Evolutionary conservation across 129 eudicot genomes (phyloP).

Genomic region (Helianthus annuus): DNA sequence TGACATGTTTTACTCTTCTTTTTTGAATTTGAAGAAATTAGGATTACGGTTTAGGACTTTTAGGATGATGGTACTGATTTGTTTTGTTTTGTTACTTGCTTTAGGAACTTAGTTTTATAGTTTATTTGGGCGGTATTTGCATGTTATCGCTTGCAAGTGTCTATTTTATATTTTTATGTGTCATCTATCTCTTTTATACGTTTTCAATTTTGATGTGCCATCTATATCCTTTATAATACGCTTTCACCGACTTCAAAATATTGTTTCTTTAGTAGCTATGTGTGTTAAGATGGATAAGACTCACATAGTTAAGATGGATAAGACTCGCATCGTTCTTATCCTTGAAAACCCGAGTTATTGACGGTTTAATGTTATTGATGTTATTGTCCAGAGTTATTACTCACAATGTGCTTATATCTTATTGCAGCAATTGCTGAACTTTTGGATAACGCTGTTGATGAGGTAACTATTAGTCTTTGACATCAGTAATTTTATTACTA

Average conservation of each 20-base stretch:
- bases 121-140: too few species aligned
- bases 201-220: too few species aligned
- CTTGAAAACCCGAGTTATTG: constrained; percentile 7
- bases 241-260: too few species aligned
- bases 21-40: not conserved
- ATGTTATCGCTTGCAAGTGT: too few species aligned
- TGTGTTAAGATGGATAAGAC: too few species aligned
- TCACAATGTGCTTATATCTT: constrained; percentile 13
- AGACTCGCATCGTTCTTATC: not conserved
- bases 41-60: not conserved
- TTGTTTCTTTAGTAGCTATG: too few species aligned
- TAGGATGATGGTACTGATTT: too few species aligned
- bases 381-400: not conserved
- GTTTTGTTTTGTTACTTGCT: too few species aligned
- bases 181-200: too few species aligned
- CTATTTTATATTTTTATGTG: too few species aligned
- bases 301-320: not conserved
- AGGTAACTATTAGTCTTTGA: constrained; percentile 47
- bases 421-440: constrained; percentile 94
- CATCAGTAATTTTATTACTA: not conserved
- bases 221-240: too few species aligned
- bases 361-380: not conserved
- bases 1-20: not conserved
- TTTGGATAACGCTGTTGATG: constrained; percentile 92
- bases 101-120: too few species aligned